Conservation (phyloP, 2,329 filamentous ascomycete species). For the Cryphonectria radicalis region DNA sequence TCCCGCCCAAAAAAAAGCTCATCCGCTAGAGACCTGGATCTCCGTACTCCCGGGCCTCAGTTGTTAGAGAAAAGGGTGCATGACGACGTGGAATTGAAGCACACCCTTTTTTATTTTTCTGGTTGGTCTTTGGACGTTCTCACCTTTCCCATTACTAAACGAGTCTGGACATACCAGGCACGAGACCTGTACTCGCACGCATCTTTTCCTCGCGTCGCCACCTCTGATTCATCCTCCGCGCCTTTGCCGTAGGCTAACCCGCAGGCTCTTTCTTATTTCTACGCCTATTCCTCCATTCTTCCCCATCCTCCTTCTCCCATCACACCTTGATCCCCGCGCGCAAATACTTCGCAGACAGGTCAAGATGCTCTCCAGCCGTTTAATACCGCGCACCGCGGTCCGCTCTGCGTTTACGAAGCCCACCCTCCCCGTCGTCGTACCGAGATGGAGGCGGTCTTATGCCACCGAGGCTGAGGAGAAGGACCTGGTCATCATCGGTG, state of each 20-base stretch:
- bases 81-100: constrained; percentile 19
- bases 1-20: constrained; percentile 26
- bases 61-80: constrained; percentile 6
- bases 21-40: background rate
- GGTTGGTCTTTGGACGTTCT: background rate
- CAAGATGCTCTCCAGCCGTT: constrained; percentile 62
- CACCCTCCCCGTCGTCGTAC: constrained; percentile 48
- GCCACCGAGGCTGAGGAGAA: constrained; percentile 77
- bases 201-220: constrained; percentile 1
- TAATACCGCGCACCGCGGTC: constrained; percentile 62
- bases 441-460: constrained; percentile 62
- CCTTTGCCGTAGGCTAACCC: constrained; percentile 8
- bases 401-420: constrained; percentile 56
- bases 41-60: background rate
- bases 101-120: constrained; percentile 1
- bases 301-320: background rate
- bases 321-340: background rate
- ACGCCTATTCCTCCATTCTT: constrained; percentile 3
- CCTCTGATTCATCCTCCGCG: constrained; percentile 7
- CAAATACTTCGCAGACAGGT: background rate
- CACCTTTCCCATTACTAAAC: constrained; percentile 4
- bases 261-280: constrained; percentile 5
- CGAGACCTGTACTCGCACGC: constrained; percentile 23
- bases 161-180: background rate
- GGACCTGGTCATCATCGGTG: constrained; percentile 96